Base-by-base conservation (phyloP, 1,139 yeast genomes). In the Hyphopichia khmerensis region DNA sequence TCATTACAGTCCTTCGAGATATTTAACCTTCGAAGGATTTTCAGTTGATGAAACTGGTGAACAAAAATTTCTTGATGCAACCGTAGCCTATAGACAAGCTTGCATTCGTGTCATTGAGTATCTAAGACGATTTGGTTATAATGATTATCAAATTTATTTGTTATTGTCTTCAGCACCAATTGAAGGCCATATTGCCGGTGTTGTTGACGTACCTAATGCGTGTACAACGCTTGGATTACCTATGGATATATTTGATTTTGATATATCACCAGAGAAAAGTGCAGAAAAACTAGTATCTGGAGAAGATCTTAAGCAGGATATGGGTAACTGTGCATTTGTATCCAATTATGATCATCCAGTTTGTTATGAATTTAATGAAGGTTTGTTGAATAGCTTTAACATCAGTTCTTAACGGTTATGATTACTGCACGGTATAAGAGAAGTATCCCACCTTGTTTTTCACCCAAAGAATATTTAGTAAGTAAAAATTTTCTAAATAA, bases 141-240 rank as follows among this genome's bases (percentile, higher is more conserved):
- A 67, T 43, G 80, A 75, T 48, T 75, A 75, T 52, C 80, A 75
- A 49, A 62, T 75, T 35, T 75, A 74, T 48, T 50, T 75, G 37
- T 57, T 75, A 29, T 56, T 75, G 33, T 68, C 75, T 11, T 59
- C 67, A 34, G 80, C 80, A 0, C 80, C 80, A 15, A 67, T 75
- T 43, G 75, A 75, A 51, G 80, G 78, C 3, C 79, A 74, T 45
- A 58, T 75, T 48, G 80, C 80, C 0, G 75, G 78, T 15, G 68
- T 75, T 37, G 80, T 75, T 15, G 80, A 75, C 55, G 70, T 75
- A 38, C 80, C 80, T 30, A 75, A 75, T 56, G 71, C 78, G 2
- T 75, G 79, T 48, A 73, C 79, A 24, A 74, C 80, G 0, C 58
- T 75, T 32, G 77, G 79, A 1, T 50, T 75, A 7, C 80, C 80